These are phyloP conservation scores for Arthrobotrys iridis DNA, from an alignment of 2,329 filamentous ascomycete genomes.

Conservation along the genomic window DNA sequence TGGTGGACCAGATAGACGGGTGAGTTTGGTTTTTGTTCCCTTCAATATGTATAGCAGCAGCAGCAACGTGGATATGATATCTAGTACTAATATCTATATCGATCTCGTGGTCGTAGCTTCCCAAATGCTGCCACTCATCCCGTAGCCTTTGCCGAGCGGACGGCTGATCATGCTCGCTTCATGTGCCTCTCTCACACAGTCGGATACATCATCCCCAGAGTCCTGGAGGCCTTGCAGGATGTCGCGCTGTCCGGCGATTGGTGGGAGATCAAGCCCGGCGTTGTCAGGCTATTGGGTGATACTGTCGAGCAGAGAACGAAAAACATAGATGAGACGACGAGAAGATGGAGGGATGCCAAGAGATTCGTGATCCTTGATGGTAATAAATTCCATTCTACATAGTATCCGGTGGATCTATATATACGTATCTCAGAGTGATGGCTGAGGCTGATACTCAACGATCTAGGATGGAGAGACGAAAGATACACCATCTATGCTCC, in stretches of 20 bases:
- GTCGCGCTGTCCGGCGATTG: conserved; percentile 81
- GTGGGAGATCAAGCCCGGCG: conserved; percentile 54
- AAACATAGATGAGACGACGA: conserved; percentile 68
- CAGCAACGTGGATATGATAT: background rate
- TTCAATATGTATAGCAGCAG: background rate
- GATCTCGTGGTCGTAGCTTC: conserved; percentile 51
- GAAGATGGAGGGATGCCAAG: conserved; percentile 74
- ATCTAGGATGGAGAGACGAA: conserved; percentile 78
- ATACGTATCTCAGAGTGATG: background rate
- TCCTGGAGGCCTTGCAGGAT: conserved; percentile 77
- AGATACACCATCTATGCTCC: conserved; percentile 79
- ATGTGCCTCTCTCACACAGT: conserved; percentile 55
- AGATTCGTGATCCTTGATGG: conserved; percentile 71
- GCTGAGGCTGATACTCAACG: conserved; percentile 64
- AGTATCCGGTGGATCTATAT: background rate
- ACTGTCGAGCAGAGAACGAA: conserved; percentile 73
- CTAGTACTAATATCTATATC: background rate
- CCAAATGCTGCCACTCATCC: conserved; percentile 55
- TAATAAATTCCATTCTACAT: background rate
- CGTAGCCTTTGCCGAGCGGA: conserved; percentile 52
- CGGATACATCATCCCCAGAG: conserved; percentile 56
- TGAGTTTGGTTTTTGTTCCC: conserved; percentile 23
- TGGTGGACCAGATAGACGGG: conserved; percentile 56
- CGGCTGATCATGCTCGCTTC: conserved; percentile 53
- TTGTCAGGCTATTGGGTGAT: conserved; percentile 51